Conservation (phyloP, 1,284 basidiomycete species). For the Heliocybe sulcata region DNA sequence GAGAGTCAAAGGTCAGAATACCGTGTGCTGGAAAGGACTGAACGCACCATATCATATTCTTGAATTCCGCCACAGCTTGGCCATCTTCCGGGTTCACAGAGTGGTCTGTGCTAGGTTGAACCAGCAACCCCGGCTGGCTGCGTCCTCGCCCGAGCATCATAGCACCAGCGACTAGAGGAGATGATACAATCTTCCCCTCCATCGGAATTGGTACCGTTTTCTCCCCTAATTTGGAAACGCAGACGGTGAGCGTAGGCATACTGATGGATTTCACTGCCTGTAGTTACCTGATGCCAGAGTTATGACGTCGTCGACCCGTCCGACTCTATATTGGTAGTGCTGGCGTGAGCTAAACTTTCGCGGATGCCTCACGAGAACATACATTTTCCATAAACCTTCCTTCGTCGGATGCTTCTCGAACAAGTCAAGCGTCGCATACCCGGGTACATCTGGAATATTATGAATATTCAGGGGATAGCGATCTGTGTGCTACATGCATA, state of each 20-base stretch:
- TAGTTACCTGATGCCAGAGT: slow-evolving; percentile 12
- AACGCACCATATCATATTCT: slow-evolving; percentile 29
- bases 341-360: not conserved
- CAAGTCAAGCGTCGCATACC: slow-evolving; percentile 19
- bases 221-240: slow-evolving; percentile 11
- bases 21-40: not conserved
- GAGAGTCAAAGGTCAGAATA: not conserved
- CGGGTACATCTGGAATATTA: slow-evolving; percentile 20
- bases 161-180: slow-evolving; percentile 6
- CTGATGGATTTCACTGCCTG: not conserved
- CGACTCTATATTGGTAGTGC: slow-evolving; percentile 9
- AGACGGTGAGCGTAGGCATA: not conserved
- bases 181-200: slow-evolving; percentile 14
- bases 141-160: slow-evolving; percentile 34
- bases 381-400: slow-evolving; percentile 19
- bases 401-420: slow-evolving; percentile 21
- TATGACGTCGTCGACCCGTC: slow-evolving; percentile 16
- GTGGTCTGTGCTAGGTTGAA: slow-evolving; percentile 23
- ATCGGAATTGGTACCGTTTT: slow-evolving; percentile 24
- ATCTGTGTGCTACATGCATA: slow-evolving; percentile 10
- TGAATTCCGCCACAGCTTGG: slow-evolving; percentile 20
- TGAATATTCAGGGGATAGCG: slow-evolving; percentile 14
- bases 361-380: not conserved
- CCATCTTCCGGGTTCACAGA: slow-evolving; percentile 20
- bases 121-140: slow-evolving; percentile 29